Percentiles rank a stretch among this genome's conserved stretches.
These are phyloP conservation scores for Hymenotorrendiella dingleyae DNA, from an alignment of 2,329 filamentous ascomycete genomes.

Conservation along the genomic window DNA sequence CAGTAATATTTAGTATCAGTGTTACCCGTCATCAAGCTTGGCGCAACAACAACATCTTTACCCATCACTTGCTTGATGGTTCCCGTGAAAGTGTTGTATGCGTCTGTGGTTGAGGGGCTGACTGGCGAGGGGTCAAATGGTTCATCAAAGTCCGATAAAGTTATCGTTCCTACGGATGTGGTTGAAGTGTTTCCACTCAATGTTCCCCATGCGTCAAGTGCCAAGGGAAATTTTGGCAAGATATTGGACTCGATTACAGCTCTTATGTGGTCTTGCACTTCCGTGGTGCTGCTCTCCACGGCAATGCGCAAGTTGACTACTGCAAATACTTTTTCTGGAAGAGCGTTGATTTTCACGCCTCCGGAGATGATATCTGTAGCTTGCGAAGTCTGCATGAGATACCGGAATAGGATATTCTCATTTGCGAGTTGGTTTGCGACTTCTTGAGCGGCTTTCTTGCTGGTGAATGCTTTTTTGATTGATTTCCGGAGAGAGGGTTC, in stretches of 20 bases:
- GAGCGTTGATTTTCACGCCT: constrained; percentile 51
- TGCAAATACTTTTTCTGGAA: constrained; percentile 46
- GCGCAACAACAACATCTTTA: constrained; percentile 17
- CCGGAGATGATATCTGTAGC: constrained; percentile 47
- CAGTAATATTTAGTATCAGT: no score
- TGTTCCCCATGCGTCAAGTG: constrained; percentile 36
- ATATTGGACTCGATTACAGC: constrained; percentile 40
- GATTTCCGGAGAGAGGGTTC: neutral
- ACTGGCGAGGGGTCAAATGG: no score
- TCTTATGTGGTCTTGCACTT: constrained; percentile 34
- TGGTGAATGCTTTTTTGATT: neutral
- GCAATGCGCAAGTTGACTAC: constrained; percentile 50
- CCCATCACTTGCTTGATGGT: neutral
- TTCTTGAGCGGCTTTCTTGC: no score
- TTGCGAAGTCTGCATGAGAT: constrained; percentile 50
- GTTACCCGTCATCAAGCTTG: constrained; percentile 19
- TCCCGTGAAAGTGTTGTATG: constrained; percentile 12
- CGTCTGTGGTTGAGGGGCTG: neutral
- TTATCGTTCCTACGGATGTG: neutral
- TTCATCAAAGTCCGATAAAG: no score
- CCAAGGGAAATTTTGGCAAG: constrained; percentile 20
- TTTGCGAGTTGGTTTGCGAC: neutral
- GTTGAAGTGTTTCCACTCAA: neutral
- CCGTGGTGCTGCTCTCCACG: constrained; percentile 14
- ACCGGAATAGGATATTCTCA: neutral